Conservation (phyloP, 257 asterid species). For the Solanum pimpinellifolium region DNA sequence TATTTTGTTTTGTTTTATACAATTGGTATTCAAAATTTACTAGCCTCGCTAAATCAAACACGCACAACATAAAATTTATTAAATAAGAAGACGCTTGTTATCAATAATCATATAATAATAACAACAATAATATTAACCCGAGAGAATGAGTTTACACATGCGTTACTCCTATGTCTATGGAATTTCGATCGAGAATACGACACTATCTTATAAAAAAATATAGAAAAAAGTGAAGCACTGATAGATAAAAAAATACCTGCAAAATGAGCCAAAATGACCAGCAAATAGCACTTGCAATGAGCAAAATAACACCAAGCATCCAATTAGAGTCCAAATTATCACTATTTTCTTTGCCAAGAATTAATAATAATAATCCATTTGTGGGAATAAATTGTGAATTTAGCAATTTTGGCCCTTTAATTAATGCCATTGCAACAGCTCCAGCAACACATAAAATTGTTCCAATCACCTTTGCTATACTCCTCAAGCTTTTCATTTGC, state of each 20-base stretch:
- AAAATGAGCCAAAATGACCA: constrained; percentile 52
- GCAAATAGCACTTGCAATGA: constrained; percentile 36
- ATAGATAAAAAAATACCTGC: constrained; percentile 16
- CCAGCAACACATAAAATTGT: constrained; percentile 50
- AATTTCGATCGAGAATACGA: not conserved
- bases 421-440: constrained; percentile 48
- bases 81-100: not conserved
- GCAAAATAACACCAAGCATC: constrained; percentile 52
- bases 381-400: constrained; percentile 25
- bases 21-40: not conserved
- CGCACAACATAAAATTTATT: not conserved
- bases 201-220: not conserved
- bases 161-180: not conserved
- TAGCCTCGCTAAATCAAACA: not conserved
- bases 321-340: constrained; percentile 13
- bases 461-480: constrained; percentile 40
- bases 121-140: not conserved
- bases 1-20: not conserved
- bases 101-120: not conserved
- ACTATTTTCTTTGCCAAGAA: constrained; percentile 9
- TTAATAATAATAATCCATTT: not conserved
- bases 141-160: not conserved
- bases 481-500: constrained; percentile 32
- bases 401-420: constrained; percentile 65
- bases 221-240: not conserved